Conservation (phyloP, 768 basidiomycete genomes). For the Suillus paluster region DNA sequence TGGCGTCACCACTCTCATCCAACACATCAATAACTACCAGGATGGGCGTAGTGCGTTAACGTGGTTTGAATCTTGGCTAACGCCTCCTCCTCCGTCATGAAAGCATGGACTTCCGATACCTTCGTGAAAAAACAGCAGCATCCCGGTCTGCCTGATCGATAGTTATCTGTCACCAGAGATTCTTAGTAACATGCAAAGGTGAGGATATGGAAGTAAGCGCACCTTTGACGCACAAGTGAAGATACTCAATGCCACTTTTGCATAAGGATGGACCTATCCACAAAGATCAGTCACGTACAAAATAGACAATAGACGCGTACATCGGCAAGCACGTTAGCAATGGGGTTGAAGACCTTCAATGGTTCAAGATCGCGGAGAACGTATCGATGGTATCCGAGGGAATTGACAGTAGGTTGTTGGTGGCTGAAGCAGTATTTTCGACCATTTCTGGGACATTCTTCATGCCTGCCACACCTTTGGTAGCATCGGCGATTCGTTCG, state of each 20-base stretch:
- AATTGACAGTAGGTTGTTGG: neutral
- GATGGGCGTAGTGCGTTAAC: slow-evolving; percentile 18
- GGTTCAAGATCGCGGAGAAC: neutral
- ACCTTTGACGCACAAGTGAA: slow-evolving; percentile 1
- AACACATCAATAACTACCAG: slow-evolving; percentile 30
- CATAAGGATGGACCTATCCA: slow-evolving; percentile 7
- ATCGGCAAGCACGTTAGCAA: neutral
- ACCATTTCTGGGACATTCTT: too few species aligned
- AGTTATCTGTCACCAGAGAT: neutral
- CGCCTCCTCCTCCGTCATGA: neutral
- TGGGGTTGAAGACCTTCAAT: neutral
- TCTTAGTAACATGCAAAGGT: neutral
- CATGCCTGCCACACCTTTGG: too few species aligned
- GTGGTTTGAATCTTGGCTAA: neutral
- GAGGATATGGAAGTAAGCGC: neutral
- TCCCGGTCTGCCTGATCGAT: slow-evolving; percentile 2
- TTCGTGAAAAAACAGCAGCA: slow-evolving; percentile 1
- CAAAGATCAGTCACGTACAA: neutral
- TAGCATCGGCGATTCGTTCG: neutral
- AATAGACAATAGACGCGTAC: neutral
- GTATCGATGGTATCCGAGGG: neutral
- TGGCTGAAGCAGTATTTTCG: neutral
- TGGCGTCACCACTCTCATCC: slow-evolving; percentile 19
- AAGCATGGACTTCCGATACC: neutral
- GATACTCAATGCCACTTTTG: slow-evolving; percentile 4